Percentiles rank a stretch among this genome's conserved stretches.
Evolutionary conservation across 139 green algal species (phyloP).

Genomic region (Tetraselmis chui): DNA sequence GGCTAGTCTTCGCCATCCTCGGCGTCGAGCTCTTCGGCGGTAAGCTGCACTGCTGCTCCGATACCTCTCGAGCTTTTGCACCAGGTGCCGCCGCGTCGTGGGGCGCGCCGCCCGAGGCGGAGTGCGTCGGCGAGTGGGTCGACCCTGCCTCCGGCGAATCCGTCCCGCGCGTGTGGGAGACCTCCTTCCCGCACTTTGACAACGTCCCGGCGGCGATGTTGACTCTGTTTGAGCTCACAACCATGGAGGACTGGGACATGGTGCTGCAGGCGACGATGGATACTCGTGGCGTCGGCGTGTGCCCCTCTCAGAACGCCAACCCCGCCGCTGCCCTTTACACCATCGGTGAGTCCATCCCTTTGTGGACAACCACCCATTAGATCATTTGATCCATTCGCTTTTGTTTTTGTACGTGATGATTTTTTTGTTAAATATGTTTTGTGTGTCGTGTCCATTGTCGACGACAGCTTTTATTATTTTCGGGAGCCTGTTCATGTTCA

Average conservation of each 20-base stretch:
- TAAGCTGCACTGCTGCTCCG: not conserved
- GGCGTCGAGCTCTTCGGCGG: slow-evolving; percentile 9
- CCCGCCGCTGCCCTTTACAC: not conserved
- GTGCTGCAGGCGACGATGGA: slow-evolving; percentile 5
- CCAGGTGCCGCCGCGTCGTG: not conserved
- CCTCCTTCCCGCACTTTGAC: slow-evolving; percentile 9
- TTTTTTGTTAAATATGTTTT: too few species aligned
- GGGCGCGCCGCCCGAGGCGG: not conserved
- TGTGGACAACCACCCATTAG: too few species aligned
- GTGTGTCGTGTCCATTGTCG: too few species aligned
- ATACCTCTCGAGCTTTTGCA: not conserved
- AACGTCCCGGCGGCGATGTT: slow-evolving; percentile 8
- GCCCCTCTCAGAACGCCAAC: not conserved
- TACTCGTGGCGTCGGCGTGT: not conserved
- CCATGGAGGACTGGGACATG: slow-evolving; percentile 4
- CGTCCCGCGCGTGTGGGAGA: not conserved
- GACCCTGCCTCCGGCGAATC: not conserved
- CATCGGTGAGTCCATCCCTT: too few species aligned
- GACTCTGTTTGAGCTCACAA: slow-evolving; percentile 14
- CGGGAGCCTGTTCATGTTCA: slow-evolving; percentile 7
- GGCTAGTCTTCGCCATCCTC: slow-evolving; percentile 4
- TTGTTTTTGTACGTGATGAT: too few species aligned
- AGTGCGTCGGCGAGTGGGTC: not conserved
- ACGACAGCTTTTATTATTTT: slow-evolving; percentile 2
- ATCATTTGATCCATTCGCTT: too few species aligned